A percentile compares a stretch with the other conserved stretches of the same genome.
These are phyloP conservation scores for Rosa hybrid DNA, from an alignment of 331 rosid species.

Conservation along the genomic window DNA sequence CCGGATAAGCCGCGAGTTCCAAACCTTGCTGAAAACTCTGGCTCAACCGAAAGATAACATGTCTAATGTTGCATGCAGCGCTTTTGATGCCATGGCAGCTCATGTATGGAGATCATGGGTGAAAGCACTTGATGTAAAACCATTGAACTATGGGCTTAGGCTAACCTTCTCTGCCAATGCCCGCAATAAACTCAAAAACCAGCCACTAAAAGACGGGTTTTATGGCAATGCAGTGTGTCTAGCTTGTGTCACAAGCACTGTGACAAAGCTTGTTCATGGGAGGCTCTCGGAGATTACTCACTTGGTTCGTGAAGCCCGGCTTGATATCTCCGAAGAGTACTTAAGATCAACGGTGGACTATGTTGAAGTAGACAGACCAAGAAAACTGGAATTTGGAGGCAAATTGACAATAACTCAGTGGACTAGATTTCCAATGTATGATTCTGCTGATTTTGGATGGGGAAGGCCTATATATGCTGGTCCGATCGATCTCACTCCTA, in stretches of 20 bases:
- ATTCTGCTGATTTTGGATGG: conserved; percentile 86
- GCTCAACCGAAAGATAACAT: conserved; percentile 47
- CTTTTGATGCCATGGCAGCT: conserved; percentile 85
- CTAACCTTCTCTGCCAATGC: conserved; percentile 79
- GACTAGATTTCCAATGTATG: conserved; percentile 84
- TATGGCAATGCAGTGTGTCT: conserved; percentile 84
- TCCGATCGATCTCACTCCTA: conserved; percentile 84
- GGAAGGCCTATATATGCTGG: conserved; percentile 85
- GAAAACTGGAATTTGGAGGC: conserved; percentile 79
- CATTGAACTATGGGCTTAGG: conserved; percentile 62
- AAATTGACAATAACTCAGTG: conserved; percentile 90
- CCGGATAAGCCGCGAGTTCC: conserved; percentile 62
- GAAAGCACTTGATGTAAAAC: conserved; percentile 76
- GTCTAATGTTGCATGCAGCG: conserved; percentile 39
- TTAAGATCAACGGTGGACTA: conserved; percentile 79
- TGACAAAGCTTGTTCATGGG: conserved; percentile 53
- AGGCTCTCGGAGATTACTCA: conserved; percentile 46
- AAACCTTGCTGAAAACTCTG: conserved; percentile 42
- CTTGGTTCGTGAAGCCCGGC: conserved; percentile 64
- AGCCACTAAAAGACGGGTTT: conserved; percentile 66
- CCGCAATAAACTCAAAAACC: conserved; percentile 54
- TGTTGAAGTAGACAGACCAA: conserved; percentile 64
- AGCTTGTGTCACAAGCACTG: conserved; percentile 61
- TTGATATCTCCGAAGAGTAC: conserved; percentile 65
- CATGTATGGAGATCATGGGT: conserved; percentile 95